Evolutionary conservation across 345 rosid genomes (phyloP).

Genomic region (Brassica carinata): DNA sequence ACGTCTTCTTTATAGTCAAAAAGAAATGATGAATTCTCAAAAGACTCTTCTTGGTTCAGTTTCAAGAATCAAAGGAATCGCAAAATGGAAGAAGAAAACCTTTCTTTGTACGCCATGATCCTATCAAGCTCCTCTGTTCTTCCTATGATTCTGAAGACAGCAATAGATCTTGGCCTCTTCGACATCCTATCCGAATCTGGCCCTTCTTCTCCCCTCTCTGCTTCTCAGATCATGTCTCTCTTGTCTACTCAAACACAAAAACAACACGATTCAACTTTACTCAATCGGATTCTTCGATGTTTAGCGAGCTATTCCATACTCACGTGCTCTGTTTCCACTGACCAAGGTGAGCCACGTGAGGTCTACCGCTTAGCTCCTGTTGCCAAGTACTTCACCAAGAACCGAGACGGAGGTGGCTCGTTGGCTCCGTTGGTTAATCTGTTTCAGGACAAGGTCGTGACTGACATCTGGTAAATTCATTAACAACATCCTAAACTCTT

Average conservation of each 20-base stretch:
- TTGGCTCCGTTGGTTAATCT: constrained; percentile 35
- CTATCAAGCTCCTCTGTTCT: constrained; percentile 37
- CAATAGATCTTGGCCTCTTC: constrained; percentile 35
- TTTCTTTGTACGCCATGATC: constrained; percentile 28
- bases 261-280: constrained; percentile 11
- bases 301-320: constrained; percentile 27
- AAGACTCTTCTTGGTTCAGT: neutral
- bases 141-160: constrained; percentile 39
- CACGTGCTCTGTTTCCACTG: constrained; percentile 34
- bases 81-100: constrained; percentile 38
- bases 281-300: constrained; percentile 34
- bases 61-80: neutral
- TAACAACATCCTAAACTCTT: constrained; percentile 5
- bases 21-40: neutral
- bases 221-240: constrained; percentile 19
- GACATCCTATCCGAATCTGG: constrained; percentile 30
- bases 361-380: constrained; percentile 38
- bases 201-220: constrained; percentile 24
- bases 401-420: constrained; percentile 28
- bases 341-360: constrained; percentile 3
- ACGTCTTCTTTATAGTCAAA: neutral
- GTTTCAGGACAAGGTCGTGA: constrained; percentile 35
- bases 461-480: constrained; percentile 35
- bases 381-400: constrained; percentile 37
- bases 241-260: constrained; percentile 7